Conservation (phyloP, 2,329 filamentous ascomycete species). For the Epichloe baconii region DNA sequence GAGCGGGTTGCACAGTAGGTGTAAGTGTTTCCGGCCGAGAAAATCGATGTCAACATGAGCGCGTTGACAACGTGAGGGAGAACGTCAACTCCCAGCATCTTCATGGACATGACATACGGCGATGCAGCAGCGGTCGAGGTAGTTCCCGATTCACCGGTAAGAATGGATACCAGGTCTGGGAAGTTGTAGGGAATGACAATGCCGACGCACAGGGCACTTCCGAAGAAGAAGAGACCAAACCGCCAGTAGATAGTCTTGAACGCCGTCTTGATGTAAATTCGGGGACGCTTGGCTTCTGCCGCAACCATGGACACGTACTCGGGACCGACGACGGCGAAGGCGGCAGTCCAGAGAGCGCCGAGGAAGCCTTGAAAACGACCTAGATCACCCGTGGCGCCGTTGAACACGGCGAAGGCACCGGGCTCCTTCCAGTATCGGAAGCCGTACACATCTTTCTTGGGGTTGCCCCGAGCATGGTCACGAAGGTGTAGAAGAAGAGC, state of each 20-base stretch:
- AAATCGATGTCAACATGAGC: constrained; percentile 29
- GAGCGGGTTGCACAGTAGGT: constrained; percentile 38
- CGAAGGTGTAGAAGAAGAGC: constrained; percentile 62
- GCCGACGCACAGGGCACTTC: constrained; percentile 52
- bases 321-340: constrained; percentile 51
- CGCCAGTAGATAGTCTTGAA: constrained; percentile 65
- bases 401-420: constrained; percentile 34
- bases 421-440: constrained; percentile 51
- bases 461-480: constrained; percentile 73
- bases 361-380: constrained; percentile 62
- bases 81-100: constrained; percentile 36
- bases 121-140: constrained; percentile 39
- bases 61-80: constrained; percentile 48
- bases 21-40: constrained; percentile 37
- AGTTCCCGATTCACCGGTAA: constrained; percentile 24
- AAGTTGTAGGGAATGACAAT: constrained; percentile 56
- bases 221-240: constrained; percentile 57
- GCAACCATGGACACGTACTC: constrained; percentile 59
- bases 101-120: constrained; percentile 51
- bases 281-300: constrained; percentile 53
- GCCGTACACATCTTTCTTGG: constrained; percentile 52
- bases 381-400: constrained; percentile 40
- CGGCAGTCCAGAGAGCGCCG: constrained; percentile 50
- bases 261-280: constrained; percentile 50
- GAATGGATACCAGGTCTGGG: constrained; percentile 34